Evolutionary conservation across 2,329 filamentous ascomycete species (phyloP).

Genomic region (Penicillium hesseltinei): DNA sequence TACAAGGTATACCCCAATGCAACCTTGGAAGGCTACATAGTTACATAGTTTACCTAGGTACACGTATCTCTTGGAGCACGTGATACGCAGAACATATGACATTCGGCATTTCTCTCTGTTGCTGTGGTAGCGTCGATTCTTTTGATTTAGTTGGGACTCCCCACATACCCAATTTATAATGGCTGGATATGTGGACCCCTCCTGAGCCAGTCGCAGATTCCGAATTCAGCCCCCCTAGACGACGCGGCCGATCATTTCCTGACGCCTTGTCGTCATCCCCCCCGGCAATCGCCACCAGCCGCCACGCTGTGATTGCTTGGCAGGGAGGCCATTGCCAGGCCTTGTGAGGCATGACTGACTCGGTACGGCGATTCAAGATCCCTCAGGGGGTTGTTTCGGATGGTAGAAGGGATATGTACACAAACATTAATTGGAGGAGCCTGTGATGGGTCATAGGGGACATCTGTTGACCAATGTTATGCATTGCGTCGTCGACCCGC

Average conservation of each 20-base stretch:
- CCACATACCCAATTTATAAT: slow-evolving; percentile 12
- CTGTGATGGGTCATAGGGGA: slow-evolving; percentile 15
- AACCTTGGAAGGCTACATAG: neutral
- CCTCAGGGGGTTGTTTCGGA: neutral
- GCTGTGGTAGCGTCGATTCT: neutral
- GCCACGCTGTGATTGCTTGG: slow-evolving; percentile 8
- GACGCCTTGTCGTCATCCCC: slow-evolving; percentile 18
- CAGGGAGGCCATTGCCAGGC: neutral
- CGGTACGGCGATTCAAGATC: neutral
- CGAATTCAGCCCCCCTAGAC: slow-evolving; percentile 16
- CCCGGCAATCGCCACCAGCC: slow-evolving; percentile 11
- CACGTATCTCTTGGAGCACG: neutral
- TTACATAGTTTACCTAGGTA: neutral
- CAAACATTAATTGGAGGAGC: slow-evolving; percentile 2
- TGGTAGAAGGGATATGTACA: slow-evolving; percentile 10
- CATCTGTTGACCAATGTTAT: slow-evolving; percentile 15
- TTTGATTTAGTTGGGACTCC: neutral
- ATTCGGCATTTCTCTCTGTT: neutral
- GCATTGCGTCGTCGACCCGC: slow-evolving; percentile 21
- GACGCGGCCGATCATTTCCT: slow-evolving; percentile 17
- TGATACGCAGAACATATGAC: neutral
- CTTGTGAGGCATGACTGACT: no score
- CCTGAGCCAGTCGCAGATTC: slow-evolving; percentile 4
- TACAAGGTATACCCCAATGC: no score
- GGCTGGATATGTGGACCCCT: slow-evolving; percentile 4